These are phyloP conservation scores for Phytophthora fragariae DNA, from an alignment of 352 stramenopile genomes.

Conservation along the genomic window DNA sequence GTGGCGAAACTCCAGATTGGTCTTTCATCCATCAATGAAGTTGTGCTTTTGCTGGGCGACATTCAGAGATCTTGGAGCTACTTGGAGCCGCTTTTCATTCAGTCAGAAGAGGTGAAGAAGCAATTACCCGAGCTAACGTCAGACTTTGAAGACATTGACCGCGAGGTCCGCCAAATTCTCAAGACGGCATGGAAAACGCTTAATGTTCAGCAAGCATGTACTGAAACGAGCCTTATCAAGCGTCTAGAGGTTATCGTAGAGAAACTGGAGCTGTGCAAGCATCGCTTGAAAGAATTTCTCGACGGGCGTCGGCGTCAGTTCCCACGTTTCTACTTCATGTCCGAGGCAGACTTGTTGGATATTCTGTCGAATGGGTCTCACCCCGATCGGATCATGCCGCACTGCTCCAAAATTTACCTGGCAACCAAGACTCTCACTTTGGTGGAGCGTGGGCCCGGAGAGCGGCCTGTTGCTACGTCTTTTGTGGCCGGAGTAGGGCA, in stretches of 20 bases:
- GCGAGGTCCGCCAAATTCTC: constrained; percentile 91
- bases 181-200: constrained; percentile 86
- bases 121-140: constrained; percentile 94
- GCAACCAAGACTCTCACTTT: constrained; percentile 94
- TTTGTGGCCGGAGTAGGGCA: constrained; percentile 96
- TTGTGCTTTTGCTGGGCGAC: constrained; percentile 94
- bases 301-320: constrained; percentile 95
- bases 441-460: constrained; percentile 56
- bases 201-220: constrained; percentile 93
- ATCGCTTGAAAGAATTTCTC: constrained; percentile 95
- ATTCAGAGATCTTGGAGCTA: constrained; percentile 98
- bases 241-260: constrained; percentile 93
- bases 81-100: constrained; percentile 96
- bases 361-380: constrained; percentile 96
- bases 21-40: constrained; percentile 92
- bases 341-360: constrained; percentile 93
- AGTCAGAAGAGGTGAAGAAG: constrained; percentile 96
- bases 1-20: constrained; percentile 90
- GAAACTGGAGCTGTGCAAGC: constrained; percentile 95
- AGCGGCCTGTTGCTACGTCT: constrained; percentile 86
- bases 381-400: constrained; percentile 94
- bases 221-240: constrained; percentile 87
- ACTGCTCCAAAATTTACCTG: constrained; percentile 97
- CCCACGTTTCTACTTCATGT: constrained; percentile 94
- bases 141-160: constrained; percentile 95